phyloP scores from a whole-genome alignment of 2,329 filamentous ascomycete genomes.

The Fusarium haematococcum region DNA sequence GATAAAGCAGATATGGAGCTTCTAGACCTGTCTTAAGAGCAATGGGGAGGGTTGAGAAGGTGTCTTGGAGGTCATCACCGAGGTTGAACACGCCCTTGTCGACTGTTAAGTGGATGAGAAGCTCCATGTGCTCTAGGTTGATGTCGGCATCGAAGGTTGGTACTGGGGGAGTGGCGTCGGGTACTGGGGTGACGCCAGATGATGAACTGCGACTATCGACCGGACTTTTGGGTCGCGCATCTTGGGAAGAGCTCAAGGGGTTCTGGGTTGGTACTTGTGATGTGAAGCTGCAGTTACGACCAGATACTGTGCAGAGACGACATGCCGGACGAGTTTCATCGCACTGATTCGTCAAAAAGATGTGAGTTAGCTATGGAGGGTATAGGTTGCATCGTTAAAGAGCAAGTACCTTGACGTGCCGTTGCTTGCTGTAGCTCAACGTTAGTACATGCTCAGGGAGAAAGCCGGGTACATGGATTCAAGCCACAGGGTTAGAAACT shows the following conservation, averaged over 20 bases:
- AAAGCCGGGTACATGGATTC: background rate
- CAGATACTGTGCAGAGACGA: constrained; percentile 20
- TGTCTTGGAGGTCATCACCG: background rate
- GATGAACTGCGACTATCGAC: background rate
- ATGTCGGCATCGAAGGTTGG: background rate
- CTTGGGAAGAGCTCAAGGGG: accelerated
- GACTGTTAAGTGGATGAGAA: constrained; percentile 3
- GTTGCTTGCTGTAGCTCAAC: constrained; percentile 2
- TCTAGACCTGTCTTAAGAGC: background rate
- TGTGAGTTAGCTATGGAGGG: constrained; percentile 6
- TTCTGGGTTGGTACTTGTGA: background rate
- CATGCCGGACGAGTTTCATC: constrained; percentile 34
- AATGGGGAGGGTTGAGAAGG: background rate
- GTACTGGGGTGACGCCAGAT: accelerated
- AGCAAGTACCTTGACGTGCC: constrained; percentile 32
- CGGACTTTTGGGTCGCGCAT: background rate
- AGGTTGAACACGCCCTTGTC: constrained; percentile 10
- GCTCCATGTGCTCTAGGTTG: constrained; percentile 26
- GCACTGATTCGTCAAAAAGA: constrained; percentile 11
- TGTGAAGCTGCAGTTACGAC: constrained; percentile 23
- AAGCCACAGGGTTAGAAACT: background rate
- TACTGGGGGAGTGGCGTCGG: background rate
- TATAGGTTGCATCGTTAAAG: accelerated
- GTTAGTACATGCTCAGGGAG: background rate
- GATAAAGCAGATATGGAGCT: constrained; percentile 25